Evolutionary conservation across 2,329 filamentous ascomycete species (phyloP).

Genomic region (Camptophora hylomeconis): DNA sequence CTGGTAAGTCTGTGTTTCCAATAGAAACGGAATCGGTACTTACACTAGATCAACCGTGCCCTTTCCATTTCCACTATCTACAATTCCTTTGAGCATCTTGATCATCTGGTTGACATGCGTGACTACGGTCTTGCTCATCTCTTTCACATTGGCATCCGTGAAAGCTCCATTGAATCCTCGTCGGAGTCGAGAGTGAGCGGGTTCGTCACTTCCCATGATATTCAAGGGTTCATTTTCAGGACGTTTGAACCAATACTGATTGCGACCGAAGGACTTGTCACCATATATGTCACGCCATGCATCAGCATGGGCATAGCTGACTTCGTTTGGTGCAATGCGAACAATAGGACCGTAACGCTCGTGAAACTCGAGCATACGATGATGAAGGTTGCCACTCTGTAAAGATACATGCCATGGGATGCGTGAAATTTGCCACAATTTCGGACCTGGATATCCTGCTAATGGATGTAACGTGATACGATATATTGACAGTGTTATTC

Average conservation of each 20-base stretch:
- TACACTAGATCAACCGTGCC: constrained; percentile 4
- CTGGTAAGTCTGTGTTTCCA: no score
- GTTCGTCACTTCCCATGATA: constrained; percentile 7
- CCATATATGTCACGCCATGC: constrained; percentile 22
- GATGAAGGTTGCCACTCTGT: constrained; percentile 8
- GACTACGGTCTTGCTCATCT: constrained; percentile 3
- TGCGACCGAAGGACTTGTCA: no score
- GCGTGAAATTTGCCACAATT: constrained; percentile 11
- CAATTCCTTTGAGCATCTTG: constrained; percentile 2
- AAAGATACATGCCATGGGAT: constrained; percentile 8
- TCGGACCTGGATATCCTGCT: constrained; percentile 26
- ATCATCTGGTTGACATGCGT: constrained; percentile 6
- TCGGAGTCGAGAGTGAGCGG: constrained; percentile 20
- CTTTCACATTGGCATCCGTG: constrained; percentile 21
- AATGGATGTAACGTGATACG: constrained; percentile 29
- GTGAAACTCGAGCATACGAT: constrained; percentile 15
- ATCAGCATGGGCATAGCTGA: constrained; percentile 17
- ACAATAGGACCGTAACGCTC: constrained; percentile 20
- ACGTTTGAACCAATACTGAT: constrained; percentile 4
- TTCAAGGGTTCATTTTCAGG: constrained; percentile 4
- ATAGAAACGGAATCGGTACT: no score
- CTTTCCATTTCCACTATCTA: not conserved
- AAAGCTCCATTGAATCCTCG: constrained; percentile 27
- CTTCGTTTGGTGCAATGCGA: constrained; percentile 22
- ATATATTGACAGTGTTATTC: no score